Evolutionary conservation across 2,329 filamentous ascomycete genomes (phyloP).

Genomic region (Ceratocystis ficicola): DNA sequence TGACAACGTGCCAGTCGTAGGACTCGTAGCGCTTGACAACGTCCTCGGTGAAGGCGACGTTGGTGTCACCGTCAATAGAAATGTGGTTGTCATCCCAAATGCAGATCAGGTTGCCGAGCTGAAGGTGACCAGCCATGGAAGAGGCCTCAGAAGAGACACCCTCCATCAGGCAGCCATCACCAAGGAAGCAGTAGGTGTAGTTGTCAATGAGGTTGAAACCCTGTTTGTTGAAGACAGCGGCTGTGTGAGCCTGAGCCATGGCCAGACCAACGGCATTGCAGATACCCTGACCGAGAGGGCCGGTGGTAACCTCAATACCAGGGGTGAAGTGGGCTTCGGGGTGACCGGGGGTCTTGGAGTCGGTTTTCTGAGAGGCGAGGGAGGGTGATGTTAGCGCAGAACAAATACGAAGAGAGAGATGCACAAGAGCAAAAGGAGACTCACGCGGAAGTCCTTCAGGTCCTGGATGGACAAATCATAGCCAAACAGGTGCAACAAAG

Average conservation of each 20-base stretch:
- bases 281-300: conserved; percentile 94
- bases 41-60: conserved; percentile 93
- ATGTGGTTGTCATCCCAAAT: conserved; percentile 99
- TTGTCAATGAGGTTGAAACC: conserved; percentile 86
- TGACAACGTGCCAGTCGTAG: conserved; percentile 88
- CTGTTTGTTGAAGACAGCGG: conserved; percentile 90
- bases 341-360: conserved; percentile 82
- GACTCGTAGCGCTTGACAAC: conserved; percentile 88
- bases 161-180: conserved; percentile 98
- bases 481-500: conserved; percentile 91
- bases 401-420: conserved; percentile 1
- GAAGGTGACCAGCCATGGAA: conserved; percentile 85
- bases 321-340: conserved; percentile 94
- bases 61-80: conserved; percentile 86
- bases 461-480: conserved; percentile 80
- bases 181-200: conserved; percentile 94
- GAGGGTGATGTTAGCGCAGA: conserved; percentile 18
- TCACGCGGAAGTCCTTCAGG: conserved; percentile 89
- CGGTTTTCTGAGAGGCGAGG: conserved; percentile 34
- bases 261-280: conserved; percentile 95
- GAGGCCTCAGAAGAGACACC: conserved; percentile 88
- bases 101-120: conserved; percentile 93
- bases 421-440: conserved; percentile 30
- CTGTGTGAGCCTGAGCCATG: conserved; percentile 87
- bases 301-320: conserved; percentile 95